Percentiles rank a stretch among this genome's conserved stretches.
Evolutionary conservation across 1,284 basidiomycete species (phyloP).

Genomic region (Volvariella surrecta): DNA sequence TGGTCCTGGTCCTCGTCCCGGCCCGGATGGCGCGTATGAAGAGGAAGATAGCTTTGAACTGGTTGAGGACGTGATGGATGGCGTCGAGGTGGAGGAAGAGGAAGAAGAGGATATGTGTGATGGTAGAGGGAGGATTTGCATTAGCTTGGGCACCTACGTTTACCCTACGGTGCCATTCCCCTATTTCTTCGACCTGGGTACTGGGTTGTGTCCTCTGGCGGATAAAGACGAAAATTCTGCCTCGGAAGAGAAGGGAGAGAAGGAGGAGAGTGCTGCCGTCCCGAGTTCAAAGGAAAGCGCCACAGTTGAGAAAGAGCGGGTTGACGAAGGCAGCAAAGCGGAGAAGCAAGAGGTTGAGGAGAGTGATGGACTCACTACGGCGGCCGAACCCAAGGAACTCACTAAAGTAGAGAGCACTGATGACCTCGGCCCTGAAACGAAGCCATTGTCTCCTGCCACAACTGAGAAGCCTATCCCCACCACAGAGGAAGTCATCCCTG

Average conservation of each 20-base stretch:
- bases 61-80: slow-evolving; percentile 9
- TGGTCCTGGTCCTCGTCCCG: slow-evolving; percentile 1
- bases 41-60: slow-evolving; percentile 6
- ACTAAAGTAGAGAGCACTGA: slow-evolving; percentile 6
- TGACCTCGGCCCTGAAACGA: slow-evolving; percentile 11
- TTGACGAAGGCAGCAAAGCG: slow-evolving; percentile 1
- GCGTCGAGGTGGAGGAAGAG: slow-evolving; percentile 16
- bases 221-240: neutral
- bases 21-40: slow-evolving; percentile 2
- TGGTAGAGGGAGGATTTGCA: slow-evolving; percentile 24
- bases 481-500: neutral
- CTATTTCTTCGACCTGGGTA: slow-evolving; percentile 32
- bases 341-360: slow-evolving; percentile 1
- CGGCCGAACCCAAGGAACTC: slow-evolving; percentile 10
- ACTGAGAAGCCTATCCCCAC: neutral
- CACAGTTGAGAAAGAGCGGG: slow-evolving; percentile 8
- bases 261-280: slow-evolving; percentile 13
- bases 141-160: slow-evolving; percentile 61
- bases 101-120: slow-evolving; percentile 17
- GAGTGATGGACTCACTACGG: slow-evolving; percentile 11
- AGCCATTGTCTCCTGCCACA: neutral
- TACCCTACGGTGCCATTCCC: slow-evolving; percentile 45
- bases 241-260: slow-evolving; percentile 11
- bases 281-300: slow-evolving; percentile 8
- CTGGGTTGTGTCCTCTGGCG: slow-evolving; percentile 15